Percentiles rank a stretch among this genome's conserved stretches.
Conservation (phyloP, 441 rosid species). For the Aquilaria agallochum region DNA sequence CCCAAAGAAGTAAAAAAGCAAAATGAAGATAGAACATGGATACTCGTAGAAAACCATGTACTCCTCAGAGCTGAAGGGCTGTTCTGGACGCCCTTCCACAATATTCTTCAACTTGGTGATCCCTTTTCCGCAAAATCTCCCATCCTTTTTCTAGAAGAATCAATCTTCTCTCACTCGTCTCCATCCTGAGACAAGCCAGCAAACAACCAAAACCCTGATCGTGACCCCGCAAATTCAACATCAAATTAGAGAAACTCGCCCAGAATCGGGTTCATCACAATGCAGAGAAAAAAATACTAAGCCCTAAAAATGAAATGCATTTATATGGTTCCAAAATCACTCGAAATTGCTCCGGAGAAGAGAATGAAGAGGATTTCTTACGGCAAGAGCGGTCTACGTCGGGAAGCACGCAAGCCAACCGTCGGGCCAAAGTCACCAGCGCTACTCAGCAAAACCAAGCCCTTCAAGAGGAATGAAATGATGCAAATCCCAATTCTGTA, state of each 20-base stretch:
- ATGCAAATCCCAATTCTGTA: too few species aligned
- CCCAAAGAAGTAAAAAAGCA: background rate
- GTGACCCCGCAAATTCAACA: conserved; percentile 5
- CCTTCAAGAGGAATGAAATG: too few species aligned
- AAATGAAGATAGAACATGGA: conserved; percentile 11
- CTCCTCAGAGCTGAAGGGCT: conserved; percentile 39
- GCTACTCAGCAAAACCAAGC: too few species aligned
- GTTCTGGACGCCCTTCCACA: conserved; percentile 38
- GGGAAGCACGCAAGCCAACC: too few species aligned
- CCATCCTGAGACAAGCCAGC: conserved; percentile 26
- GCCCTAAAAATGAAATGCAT: too few species aligned
- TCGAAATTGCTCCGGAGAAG: too few species aligned
- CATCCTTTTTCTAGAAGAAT: conserved; percentile 44
- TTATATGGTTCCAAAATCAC: too few species aligned
- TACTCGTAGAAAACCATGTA: conserved; percentile 53
- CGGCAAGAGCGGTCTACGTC: too few species aligned
- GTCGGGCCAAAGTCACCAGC: too few species aligned
- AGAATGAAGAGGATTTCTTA: too few species aligned
- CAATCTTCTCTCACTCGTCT: conserved; percentile 36
- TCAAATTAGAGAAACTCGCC: conserved; percentile 1
- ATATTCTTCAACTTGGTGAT: conserved; percentile 44
- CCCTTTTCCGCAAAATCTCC: conserved; percentile 47
- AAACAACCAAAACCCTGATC: conserved; percentile 9
- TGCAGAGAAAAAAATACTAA: too few species aligned
- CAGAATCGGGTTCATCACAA: background rate